Evolutionary conservation across 768 basidiomycete genomes (phyloP).

Genomic region (Suillus subaureus): DNA sequence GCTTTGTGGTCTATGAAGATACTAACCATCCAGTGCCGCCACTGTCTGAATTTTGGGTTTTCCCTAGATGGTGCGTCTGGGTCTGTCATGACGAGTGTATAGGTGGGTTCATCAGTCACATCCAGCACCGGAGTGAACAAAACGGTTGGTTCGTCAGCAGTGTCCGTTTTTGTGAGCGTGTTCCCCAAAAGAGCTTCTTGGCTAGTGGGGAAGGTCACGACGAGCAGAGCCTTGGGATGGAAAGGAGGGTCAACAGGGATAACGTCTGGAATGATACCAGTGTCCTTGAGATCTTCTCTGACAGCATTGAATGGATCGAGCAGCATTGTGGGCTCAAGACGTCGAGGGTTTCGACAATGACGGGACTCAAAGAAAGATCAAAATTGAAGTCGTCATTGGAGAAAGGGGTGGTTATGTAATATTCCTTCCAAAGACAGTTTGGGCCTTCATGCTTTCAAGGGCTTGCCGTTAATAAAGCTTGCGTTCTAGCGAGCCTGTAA

Average conservation of each 20-base stretch:
- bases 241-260: constrained; percentile 27
- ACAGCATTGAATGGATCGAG: constrained; percentile 31
- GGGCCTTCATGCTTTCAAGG: not conserved
- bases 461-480: not conserved
- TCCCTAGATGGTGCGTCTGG: constrained; percentile 57
- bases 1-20: not conserved
- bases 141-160: constrained; percentile 53
- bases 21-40: constrained; percentile 60
- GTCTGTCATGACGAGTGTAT: constrained; percentile 60
- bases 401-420: constrained; percentile 4
- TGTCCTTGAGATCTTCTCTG: constrained; percentile 14
- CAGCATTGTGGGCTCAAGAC: constrained; percentile 5
- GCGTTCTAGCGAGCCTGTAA: not conserved
- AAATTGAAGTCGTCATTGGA: not conserved
- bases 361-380: too few species aligned
- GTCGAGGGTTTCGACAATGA: not conserved
- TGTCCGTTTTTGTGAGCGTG: constrained; percentile 37
- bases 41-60: constrained; percentile 51
- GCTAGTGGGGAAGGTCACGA: constrained; percentile 30
- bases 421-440: not conserved
- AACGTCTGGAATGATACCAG: constrained; percentile 34
- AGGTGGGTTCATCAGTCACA: constrained; percentile 36
- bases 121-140: constrained; percentile 43
- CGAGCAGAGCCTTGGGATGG: constrained; percentile 30
- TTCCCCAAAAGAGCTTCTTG: constrained; percentile 41